Conservation (phyloP, 495 filamentous ascomycete species). For the Cetradonia linearis region DNA sequence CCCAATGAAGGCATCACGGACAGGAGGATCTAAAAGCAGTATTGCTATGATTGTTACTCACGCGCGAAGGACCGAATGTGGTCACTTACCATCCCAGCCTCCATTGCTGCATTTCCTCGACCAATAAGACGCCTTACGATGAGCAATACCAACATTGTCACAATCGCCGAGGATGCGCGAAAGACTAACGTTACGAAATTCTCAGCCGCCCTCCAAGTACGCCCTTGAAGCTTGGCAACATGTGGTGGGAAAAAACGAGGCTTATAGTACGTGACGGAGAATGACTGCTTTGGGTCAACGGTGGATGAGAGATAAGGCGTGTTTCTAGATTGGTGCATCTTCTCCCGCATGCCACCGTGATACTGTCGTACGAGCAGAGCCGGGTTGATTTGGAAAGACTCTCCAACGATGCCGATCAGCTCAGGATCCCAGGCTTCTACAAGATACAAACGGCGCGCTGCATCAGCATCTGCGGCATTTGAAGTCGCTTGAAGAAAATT, state of each 20-base stretch:
- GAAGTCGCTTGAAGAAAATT: not conserved
- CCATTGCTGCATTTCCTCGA: not conserved
- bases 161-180: not conserved
- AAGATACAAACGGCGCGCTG: not conserved
- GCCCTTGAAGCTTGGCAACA: not conserved
- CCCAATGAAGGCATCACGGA: constrained; percentile 3
- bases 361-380: constrained; percentile 6
- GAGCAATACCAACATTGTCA: not conserved
- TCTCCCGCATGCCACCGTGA: constrained; percentile 2
- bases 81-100: constrained; percentile 8
- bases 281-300: not conserved
- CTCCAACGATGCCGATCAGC: not conserved
- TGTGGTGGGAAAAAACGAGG: not conserved
- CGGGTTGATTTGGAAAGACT: not conserved
- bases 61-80: not conserved
- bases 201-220: not conserved
- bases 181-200: not conserved
- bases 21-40: constrained; percentile 1
- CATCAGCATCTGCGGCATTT: not conserved
- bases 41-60: not conserved
- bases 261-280: not conserved
- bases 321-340: not conserved
- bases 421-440: constrained; percentile 1
- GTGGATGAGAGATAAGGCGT: not conserved
- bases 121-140: constrained; percentile 7